Percentiles rank a stretch among this genome's conserved stretches.
Evolutionary conservation across 2,329 filamentous ascomycete species (phyloP).

Genomic region (Neurospora sp.): DNA sequence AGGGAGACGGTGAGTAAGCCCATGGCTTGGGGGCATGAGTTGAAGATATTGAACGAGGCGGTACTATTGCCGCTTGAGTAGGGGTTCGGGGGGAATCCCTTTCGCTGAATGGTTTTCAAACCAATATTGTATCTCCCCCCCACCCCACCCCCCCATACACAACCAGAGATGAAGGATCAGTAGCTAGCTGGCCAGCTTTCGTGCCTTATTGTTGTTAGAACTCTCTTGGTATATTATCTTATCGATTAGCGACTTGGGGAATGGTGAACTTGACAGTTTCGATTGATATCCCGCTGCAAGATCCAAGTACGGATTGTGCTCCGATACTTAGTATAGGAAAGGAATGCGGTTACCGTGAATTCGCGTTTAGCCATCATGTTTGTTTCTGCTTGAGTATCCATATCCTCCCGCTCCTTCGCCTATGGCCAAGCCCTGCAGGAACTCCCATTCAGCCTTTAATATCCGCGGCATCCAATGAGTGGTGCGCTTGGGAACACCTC

Average conservation of each 20-base stretch:
- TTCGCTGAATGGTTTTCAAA: too few species aligned
- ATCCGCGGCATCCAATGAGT: background rate
- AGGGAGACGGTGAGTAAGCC: background rate
- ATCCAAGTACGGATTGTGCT: background rate
- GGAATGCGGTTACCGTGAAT: too few species aligned
- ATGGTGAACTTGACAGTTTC: background rate
- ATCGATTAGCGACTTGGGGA: background rate
- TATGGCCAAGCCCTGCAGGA: background rate
- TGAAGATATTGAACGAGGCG: background rate
- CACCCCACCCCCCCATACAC: too few species aligned
- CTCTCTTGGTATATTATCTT: background rate
- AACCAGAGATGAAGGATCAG: background rate
- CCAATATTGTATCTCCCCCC: too few species aligned
- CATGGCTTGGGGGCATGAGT: slow-evolving; percentile 9
- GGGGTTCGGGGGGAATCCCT: background rate
- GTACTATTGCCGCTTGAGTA: background rate
- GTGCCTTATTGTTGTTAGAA: background rate
- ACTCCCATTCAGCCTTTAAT: background rate
- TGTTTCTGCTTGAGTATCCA: background rate
- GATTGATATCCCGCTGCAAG: background rate
- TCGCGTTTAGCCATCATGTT: background rate
- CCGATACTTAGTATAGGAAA: background rate
- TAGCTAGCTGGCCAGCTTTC: background rate
- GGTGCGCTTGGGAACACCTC: background rate
- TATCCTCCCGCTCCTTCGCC: background rate